Base-by-base conservation (phyloP, 768 basidiomycete genomes). In the Asterophora parasitica region DNA sequence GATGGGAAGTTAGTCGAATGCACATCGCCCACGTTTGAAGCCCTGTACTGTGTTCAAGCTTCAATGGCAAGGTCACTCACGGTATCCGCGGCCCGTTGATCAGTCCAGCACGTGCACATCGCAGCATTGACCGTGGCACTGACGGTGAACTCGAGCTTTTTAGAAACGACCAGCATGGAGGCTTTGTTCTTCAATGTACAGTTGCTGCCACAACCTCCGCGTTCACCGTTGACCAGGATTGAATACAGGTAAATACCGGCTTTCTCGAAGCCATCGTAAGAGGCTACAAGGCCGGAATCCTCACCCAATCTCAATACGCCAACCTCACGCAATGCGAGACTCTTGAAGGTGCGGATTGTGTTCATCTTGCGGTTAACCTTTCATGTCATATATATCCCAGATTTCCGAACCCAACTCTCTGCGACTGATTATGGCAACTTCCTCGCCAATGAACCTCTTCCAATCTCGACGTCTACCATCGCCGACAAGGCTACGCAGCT, bases 361-460 rank as follows among this genome's bases (percentile, higher is more conserved):
- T 34, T 17, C 15, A 26, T 27, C 16, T 16, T 17, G 20, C 41
- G 19, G 13, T 13, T 8, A 16, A 42, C 3, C 26, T 12, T 30
- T 9, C 17, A 26, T 42, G 6, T 39, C 15, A 16, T 6, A 17
- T 20, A 23, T 32, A 33, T n/a, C 4, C 3, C 58, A 98, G 96
- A 99, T 69, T 84, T 99, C 67, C 79, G 91, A 53, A 93, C 96
- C 38, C 96, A 99, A 63, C 76, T 99, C 27, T 88, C 92, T 12
- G 82, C 94, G 10, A 98, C 95, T 4, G 96, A 99, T 70, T 99
- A 99, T 65, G 93, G 94, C 61, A 95, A 91, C 70, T 99, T 99
- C 68, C 85, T 99, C 38, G 85, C 95, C 23, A 97, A 97, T 60
- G 96, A 99, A 65, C 85, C 95, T 2, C 77, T 92, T 19, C 94